Conservation (phyloP, 495 filamentous ascomycete genomes). For the Wilcoxina mikolae region DNA sequence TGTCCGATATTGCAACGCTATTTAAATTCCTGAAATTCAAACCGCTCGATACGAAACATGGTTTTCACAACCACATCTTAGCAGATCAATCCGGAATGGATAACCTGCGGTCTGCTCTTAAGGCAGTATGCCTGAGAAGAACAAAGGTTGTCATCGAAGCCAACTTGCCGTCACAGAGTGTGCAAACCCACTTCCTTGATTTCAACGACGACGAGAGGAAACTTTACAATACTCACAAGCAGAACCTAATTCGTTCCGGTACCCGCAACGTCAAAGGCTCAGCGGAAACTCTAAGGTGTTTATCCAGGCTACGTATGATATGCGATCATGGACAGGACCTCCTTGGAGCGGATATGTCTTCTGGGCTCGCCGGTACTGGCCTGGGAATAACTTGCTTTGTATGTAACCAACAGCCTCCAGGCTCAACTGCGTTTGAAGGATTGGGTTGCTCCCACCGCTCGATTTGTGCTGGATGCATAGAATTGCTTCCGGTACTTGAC, state of each 20-base stretch:
- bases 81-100: conserved; percentile 11
- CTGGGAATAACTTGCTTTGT: neutral
- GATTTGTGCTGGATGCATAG: neutral
- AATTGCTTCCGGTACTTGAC: neutral
- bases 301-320: conserved; percentile 71
- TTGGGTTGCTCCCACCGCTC: neutral
- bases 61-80: neutral
- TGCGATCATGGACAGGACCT: conserved; percentile 84
- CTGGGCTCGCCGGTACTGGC: neutral
- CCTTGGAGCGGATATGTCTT: conserved; percentile 41
- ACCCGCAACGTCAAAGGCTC: conserved; percentile 21
- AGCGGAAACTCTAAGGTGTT: conserved; percentile 61
- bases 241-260: conserved; percentile 37
- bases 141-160: conserved; percentile 50
- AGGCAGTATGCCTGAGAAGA: conserved; percentile 18
- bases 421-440: neutral
- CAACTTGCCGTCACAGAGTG: conserved; percentile 32
- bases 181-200: conserved; percentile 50
- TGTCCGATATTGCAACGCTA: conserved; percentile 13
- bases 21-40: conserved; percentile 17
- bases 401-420: neutral
- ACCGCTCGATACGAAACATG: neutral
- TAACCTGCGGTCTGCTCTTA: conserved; percentile 2
- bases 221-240: conserved; percentile 38
- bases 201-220: conserved; percentile 36